These are phyloP conservation scores for Ocimum tenuiflorum DNA, from an alignment of 257 asterid genomes.

Conservation along the genomic window DNA sequence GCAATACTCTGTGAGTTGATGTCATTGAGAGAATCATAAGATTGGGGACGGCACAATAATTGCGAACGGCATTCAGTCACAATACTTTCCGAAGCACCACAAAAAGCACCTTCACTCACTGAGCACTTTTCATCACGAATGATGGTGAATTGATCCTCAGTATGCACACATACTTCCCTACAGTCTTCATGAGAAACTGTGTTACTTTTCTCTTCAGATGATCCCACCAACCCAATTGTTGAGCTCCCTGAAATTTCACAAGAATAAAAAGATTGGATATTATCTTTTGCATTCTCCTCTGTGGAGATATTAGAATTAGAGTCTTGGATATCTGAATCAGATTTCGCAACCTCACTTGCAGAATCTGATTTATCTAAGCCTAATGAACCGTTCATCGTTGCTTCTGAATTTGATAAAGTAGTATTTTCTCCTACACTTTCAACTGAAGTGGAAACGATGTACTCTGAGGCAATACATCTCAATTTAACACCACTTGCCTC, in stretches of 20 bases:
- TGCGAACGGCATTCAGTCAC: conserved; percentile 31
- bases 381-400: conserved; percentile 9
- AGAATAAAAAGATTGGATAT: conserved; percentile 6
- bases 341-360: conserved; percentile 16
- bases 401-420: conserved; percentile 18
- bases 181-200: conserved; percentile 11
- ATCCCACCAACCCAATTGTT: conserved; percentile 13
- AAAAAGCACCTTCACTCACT: conserved; percentile 17
- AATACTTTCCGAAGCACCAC: conserved; percentile 22
- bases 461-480: conserved; percentile 24
- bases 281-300: conserved; percentile 18
- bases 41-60: conserved; percentile 23
- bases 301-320: conserved; percentile 8
- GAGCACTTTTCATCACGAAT: conserved; percentile 21
- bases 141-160: conserved; percentile 19
- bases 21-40: conserved; percentile 21
- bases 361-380: conserved; percentile 18
- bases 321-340: conserved; percentile 22
- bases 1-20: too few species aligned
- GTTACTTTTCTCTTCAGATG: conserved; percentile 4
- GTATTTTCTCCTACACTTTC: conserved; percentile 24
- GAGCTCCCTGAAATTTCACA: conserved; percentile 25
- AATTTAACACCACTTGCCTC: conserved; percentile 25
- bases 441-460: conserved; percentile 16
- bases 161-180: conserved; percentile 11